Conservation (phyloP, 2,329 filamentous ascomycete genomes). For the Fusarium veterinarium region DNA sequence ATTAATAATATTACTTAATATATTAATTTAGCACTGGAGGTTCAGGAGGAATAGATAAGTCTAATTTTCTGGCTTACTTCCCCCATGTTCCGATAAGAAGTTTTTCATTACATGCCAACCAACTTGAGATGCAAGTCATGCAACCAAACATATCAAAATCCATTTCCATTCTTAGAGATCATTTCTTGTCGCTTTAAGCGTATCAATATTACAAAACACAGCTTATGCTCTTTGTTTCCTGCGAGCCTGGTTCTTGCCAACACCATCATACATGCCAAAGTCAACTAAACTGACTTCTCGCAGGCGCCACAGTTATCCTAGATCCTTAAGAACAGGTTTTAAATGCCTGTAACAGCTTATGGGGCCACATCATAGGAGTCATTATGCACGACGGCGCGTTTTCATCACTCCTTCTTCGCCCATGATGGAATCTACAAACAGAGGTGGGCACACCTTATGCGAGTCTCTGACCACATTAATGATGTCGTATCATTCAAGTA, state of each 20-base stretch:
- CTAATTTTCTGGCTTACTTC: too few species aligned
- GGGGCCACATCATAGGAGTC: too few species aligned
- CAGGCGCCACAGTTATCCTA: not conserved
- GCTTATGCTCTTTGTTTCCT: not conserved
- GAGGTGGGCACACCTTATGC: not conserved
- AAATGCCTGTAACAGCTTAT: not conserved
- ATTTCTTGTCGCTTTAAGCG: rapidly evolving
- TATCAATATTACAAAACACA: not conserved
- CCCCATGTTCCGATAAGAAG: too few species aligned
- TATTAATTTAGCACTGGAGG: too few species aligned
- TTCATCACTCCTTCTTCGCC: not conserved
- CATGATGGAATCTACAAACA: not conserved
- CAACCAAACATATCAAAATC: not conserved
- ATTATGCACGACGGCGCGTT: not conserved
- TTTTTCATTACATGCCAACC: too few species aligned
- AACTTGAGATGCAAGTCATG: too few species aligned
- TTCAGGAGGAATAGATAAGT: too few species aligned
- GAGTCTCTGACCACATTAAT: not conserved
- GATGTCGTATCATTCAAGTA: too few species aligned
- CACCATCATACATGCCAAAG: not conserved
- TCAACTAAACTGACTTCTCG: not conserved
- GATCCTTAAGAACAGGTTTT: not conserved
- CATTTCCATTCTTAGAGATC: not conserved
- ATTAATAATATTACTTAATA: too few species aligned
- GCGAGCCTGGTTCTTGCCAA: not conserved